phyloP scores from a whole-genome alignment of 2,329 filamentous ascomycete species.

The Albophoma yamanashiensis region DNA sequence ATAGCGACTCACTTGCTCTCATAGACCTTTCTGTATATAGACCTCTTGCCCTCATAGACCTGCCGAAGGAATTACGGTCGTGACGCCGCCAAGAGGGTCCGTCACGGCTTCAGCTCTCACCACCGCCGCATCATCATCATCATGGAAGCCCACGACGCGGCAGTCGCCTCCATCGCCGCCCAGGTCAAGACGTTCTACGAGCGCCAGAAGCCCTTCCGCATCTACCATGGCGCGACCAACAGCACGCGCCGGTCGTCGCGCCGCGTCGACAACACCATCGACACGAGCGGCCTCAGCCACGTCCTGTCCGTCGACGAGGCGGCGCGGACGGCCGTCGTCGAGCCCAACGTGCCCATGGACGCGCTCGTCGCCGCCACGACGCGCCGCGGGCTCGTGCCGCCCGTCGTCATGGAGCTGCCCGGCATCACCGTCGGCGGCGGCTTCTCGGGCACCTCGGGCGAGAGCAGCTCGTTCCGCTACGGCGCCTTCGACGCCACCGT shows the following conservation, averaged over 20 bases:
- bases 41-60: neutral
- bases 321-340: constrained; percentile 48
- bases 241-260: constrained; percentile 53
- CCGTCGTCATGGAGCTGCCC: constrained; percentile 61
- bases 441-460: constrained; percentile 56
- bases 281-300: constrained; percentile 53
- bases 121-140: constrained; percentile 7
- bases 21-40: neutral
- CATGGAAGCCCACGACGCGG: constrained; percentile 33
- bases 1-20: neutral
- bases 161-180: constrained; percentile 31
- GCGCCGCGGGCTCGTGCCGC: constrained; percentile 45
- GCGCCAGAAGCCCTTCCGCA: constrained; percentile 49
- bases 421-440: constrained; percentile 62
- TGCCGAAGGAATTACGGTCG: too few species aligned
- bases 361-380: constrained; percentile 46
- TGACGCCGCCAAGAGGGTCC: neutral
- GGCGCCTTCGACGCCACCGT: constrained; percentile 56
- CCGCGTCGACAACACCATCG: constrained; percentile 44
- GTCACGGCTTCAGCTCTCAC: neutral
- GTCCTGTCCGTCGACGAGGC: constrained; percentile 49
- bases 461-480: constrained; percentile 57
- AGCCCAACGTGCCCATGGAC: constrained; percentile 63
- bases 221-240: constrained; percentile 69
- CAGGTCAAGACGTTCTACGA: constrained; percentile 33